Conservation (phyloP, 2,329 filamentous ascomycete genomes). For the Pyrenochaeta sp. region DNA sequence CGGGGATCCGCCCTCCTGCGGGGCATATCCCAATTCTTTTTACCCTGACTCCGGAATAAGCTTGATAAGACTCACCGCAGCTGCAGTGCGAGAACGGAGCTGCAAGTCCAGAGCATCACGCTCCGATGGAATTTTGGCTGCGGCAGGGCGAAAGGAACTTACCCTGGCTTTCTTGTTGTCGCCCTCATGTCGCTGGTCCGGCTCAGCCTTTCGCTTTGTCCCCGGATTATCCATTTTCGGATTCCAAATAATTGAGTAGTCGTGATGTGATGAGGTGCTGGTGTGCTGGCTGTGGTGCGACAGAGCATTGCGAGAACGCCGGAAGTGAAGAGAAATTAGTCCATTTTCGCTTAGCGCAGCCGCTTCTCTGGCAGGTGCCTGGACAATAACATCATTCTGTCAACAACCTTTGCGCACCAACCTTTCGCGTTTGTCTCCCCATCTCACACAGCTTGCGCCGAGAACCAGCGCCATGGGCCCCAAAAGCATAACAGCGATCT, state of each 20-base stretch:
- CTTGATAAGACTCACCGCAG: slow-evolving; percentile 9
- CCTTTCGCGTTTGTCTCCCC: too few species aligned
- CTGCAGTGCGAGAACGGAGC: slow-evolving; percentile 28
- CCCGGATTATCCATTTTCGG: slow-evolving; percentile 26
- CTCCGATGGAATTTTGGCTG: slow-evolving; percentile 10
- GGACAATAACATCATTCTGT: too few species aligned
- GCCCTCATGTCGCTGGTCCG: slow-evolving; percentile 30
- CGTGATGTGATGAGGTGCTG: slow-evolving; percentile 1
- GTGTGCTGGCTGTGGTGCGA: slow-evolving; percentile 7
- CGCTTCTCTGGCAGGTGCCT: too few species aligned
- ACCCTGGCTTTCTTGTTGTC: slow-evolving; percentile 51
- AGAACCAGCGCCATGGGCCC: neutral
- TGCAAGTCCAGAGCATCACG: slow-evolving; percentile 18
- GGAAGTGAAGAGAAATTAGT: slow-evolving; percentile 12
- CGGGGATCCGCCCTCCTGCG: slow-evolving; percentile 43
- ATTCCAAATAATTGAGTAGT: neutral
- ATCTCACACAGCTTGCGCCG: neutral
- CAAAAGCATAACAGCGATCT: slow-evolving; percentile 7
- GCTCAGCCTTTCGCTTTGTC: slow-evolving; percentile 51
- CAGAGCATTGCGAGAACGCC: neutral
- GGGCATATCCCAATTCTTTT: slow-evolving; percentile 56
- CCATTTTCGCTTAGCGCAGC: slow-evolving; percentile 12
- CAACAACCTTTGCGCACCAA: too few species aligned
- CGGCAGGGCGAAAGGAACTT: slow-evolving; percentile 28
- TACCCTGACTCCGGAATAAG: slow-evolving; percentile 44